These are phyloP conservation scores for Posidonia oceanica DNA, from an alignment of 116 monocot species.

Conservation along the genomic window DNA sequence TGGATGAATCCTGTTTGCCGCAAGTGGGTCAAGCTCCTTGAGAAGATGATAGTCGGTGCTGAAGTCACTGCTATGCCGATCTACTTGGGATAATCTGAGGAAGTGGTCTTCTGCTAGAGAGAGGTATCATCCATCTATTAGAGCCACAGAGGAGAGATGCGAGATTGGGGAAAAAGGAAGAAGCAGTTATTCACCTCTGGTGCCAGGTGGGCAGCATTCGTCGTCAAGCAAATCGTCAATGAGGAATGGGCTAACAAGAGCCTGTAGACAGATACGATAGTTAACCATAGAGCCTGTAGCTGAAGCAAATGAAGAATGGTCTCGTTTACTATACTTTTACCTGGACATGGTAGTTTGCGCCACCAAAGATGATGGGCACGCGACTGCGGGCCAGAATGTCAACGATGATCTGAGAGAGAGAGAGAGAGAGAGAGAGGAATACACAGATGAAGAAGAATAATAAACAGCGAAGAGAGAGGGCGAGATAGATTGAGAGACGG, in stretches of 20 bases:
- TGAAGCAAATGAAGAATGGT: background rate
- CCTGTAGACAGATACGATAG: conserved; percentile 15
- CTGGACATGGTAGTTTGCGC: conserved; percentile 97
- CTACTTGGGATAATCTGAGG: no score
- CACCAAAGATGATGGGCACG: conserved; percentile 84
- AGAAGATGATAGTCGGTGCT: conserved; percentile 36
- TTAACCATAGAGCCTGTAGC: background rate
- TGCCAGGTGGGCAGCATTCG: conserved; percentile 6
- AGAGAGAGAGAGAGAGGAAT: background rate
- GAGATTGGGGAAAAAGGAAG: background rate
- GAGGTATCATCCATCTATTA: background rate
- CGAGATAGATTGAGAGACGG: conserved; percentile 2
- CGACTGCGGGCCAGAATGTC: conserved; percentile 57
- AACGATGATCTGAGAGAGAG: conserved; percentile 48
- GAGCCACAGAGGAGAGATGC: background rate
- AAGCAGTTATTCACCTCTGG: conserved; percentile 14
- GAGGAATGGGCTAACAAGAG: conserved; percentile 85
- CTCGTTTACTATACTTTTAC: conserved; percentile 25
- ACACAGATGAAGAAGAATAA: background rate
- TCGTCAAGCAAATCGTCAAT: conserved; percentile 60
- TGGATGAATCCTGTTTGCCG: conserved; percentile 92
- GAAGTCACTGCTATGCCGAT: background rate
- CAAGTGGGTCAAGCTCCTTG: conserved; percentile 79
- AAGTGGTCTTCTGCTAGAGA: no score
- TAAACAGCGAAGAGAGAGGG: background rate